Evolutionary conservation across 1,284 basidiomycete species (phyloP), one percentile per base, ranked within the genome.

Genomic region (Wolfiporia cocos): DNA sequence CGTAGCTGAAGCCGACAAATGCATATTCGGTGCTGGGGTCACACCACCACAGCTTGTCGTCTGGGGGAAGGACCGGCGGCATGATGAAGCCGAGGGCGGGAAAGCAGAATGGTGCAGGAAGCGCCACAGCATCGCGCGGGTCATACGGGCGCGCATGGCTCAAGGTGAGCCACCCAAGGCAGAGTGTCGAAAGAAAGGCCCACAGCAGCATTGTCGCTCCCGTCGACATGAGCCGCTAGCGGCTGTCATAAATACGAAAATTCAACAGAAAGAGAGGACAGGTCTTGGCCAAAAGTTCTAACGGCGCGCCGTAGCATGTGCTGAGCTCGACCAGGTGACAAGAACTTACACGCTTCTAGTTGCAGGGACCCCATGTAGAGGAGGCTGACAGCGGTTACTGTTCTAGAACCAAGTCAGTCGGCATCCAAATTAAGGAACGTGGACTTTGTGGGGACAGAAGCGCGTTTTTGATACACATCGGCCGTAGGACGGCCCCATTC

Each of bases 1-100:
- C 79, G 49, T 86, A 86, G 53, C 80, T 81, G 61, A 86, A 81
- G 1, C 82, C 84, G 31, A 86, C 62, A 56, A 86, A 86, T 0
- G 73, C 84, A 48, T 84, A 86, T 54, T 86, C 83, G 1, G 71
- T 74, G 42, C 62, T 62, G 32, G 63, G 56, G 43, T 71, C 58
- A 54, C 83, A 86, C 84, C 83, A 86, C 83, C 83, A 86, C 18
- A 51, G 37, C 0, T 48, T 52, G 47, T 68, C 68, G 38, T 67
- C 64, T 22, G 54, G 48, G 0, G 81, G 81, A 6, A 72, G 54
- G 3, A 51, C 43, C 0, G 59, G 55, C 2, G 83, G 83, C 73
- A 75, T 81, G 14, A 54, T 56, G 53, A 85, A 86, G 1, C 68
- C 69, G 30, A 78, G 50, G 14, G 78, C 69, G 2, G 79, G 78